Evolutionary conservation across 768 basidiomycete genomes (phyloP), one percentile per base, ranked within the genome.

Genomic region (Leccinum fibrillosum): DNA sequence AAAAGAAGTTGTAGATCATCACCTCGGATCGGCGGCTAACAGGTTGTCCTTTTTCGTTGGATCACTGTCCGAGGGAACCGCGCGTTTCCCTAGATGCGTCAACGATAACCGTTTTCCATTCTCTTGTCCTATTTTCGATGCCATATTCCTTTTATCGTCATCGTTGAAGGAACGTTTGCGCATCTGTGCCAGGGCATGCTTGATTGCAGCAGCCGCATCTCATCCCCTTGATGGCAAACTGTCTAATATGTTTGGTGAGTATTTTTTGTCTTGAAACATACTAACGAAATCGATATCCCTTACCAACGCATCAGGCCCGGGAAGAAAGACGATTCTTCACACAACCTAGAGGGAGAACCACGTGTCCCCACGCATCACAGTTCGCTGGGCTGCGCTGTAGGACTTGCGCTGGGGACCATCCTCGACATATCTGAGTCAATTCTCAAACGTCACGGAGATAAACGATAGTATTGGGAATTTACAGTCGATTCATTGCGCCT

Each of bases 341-440:
- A 37, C 37, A 8, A 17, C 7, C 17, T 37, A 17, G 37, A 37
- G 17, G 37, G n/a, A n/a, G 37, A 39, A 39, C 4, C 4, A 39
- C 3, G 17, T 39, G 8, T 39, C 37, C 7, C 5, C 19, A 26
- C 1, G 60, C 52, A 26, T 50, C 57, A 28, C 52, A 86, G 88
- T 59, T 82, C 81, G 8, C 68, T 91, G 28, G 89, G 89, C 6
- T 88, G 86, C 8, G 88, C 89, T 0, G 77, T 90, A 26, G 87
- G 88, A 8, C 82, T 91, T 49, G 80, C 89, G 0, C 69, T 89
- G 39, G 87, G 89, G 13, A 13, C 34, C 32, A 34, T 34, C 13
- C 34, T 2, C 34, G 17, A 39, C 7, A 28, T 28, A 17, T 37
- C 1, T 17, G 34, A 35, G 35, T 37, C 15, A 15, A 44, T 54